phyloP scores from a whole-genome alignment of 352 stramenopile genomes.

The Phytophthora sp. region DNA sequence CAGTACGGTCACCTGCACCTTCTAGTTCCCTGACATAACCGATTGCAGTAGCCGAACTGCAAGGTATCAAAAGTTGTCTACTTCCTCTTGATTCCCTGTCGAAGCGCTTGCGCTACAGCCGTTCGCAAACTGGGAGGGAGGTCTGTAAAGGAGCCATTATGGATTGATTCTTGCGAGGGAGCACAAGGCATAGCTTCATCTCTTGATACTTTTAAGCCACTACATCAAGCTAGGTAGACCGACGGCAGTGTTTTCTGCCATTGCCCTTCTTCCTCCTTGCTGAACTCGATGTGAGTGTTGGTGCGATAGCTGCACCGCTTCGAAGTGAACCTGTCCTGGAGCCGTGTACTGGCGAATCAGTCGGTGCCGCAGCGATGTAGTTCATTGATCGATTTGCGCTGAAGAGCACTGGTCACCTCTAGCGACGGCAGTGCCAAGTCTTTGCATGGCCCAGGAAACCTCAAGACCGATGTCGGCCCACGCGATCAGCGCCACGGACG shows the following conservation, averaged over 20 bases:
- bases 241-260: background rate
- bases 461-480: constrained; percentile 14
- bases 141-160: no score
- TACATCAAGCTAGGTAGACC: constrained; percentile 7
- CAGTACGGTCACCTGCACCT: no score
- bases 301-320: constrained; percentile 6
- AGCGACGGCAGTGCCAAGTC: background rate
- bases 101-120: no score
- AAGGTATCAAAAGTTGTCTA: no score
- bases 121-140: no score
- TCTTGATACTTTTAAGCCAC: constrained; percentile 40
- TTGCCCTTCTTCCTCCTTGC: background rate
- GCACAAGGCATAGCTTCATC: constrained; percentile 18
- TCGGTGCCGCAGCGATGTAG: background rate
- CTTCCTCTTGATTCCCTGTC: no score
- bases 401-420: background rate
- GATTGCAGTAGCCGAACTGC: no score
- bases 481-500: constrained; percentile 34
- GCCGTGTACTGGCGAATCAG: constrained; percentile 14
- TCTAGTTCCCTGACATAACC: no score
- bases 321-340: no score
- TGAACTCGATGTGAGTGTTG: constrained; percentile 30
- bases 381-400: constrained; percentile 29
- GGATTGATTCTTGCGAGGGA: constrained; percentile 10
- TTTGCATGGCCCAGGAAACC: constrained; percentile 25